Percentiles rank a stretch among this genome's conserved stretches.
Conservation (phyloP, 2,329 filamentous ascomycete species). For the Cladosporium sp. region DNA sequence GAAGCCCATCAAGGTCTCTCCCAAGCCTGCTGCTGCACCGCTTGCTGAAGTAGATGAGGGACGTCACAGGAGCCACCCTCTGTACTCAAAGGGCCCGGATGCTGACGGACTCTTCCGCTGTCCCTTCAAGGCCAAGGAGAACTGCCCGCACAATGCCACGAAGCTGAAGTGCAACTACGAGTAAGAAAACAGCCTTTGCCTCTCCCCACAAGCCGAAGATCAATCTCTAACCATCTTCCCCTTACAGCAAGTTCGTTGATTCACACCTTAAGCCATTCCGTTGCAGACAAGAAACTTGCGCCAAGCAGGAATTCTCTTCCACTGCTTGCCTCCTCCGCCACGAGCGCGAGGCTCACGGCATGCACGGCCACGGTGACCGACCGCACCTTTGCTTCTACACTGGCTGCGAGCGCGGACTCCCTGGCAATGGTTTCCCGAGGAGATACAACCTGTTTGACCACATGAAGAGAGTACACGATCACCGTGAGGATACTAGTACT, state of each 20-base stretch:
- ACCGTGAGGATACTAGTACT: constrained; percentile 38
- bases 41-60: constrained; percentile 33
- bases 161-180: constrained; percentile 99
- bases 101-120: constrained; percentile 88
- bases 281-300: constrained; percentile 82
- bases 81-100: constrained; percentile 67
- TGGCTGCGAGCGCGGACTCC: constrained; percentile 79
- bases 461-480: constrained; percentile 89
- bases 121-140: constrained; percentile 71
- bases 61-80: constrained; percentile 54
- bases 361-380: constrained; percentile 92
- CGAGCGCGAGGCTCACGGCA: constrained; percentile 91
- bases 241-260: constrained; percentile 85
- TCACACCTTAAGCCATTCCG: constrained; percentile 95
- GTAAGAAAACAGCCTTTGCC: constrained; percentile 57
- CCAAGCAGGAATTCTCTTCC: constrained; percentile 87
- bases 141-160: constrained; percentile 88
- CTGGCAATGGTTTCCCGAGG: constrained; percentile 86
- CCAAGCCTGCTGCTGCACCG: constrained; percentile 5
- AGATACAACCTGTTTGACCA: constrained; percentile 96
- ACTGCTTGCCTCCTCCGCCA: constrained; percentile 93
- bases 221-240: constrained; percentile 26
- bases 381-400: constrained; percentile 86
- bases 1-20: constrained; percentile 17
- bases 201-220: constrained; percentile 13